Base-by-base conservation (phyloP, 2,329 filamentous ascomycete species). In the Leptographium lundbergii region DNA sequence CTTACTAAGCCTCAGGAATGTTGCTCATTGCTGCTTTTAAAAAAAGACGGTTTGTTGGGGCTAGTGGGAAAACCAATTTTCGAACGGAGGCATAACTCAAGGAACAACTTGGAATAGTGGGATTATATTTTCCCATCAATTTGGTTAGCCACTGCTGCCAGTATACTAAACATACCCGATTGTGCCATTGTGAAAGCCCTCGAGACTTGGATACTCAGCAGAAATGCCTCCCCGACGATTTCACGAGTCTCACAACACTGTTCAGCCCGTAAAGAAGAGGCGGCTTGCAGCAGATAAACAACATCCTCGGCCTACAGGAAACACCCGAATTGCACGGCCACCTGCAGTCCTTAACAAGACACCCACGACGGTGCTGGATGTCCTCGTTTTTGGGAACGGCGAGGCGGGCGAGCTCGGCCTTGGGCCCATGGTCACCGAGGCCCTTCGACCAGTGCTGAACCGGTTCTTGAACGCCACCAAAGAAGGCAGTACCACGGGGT, bases 401-500 rank as follows among this genome's bases (percentile, higher is more conserved):
- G 59, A 59, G 22, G 32, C 25, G 29, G 61, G 61, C 45, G 61
- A 63, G 56, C 58, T 63, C 9, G 61, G 61, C 2, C 54, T 63
- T n/a, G 61, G 61, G 24, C 55, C 59, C 3, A 11, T 6, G 1
- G 25, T 51, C 25, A 53, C 56, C 6, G 13, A 24, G 1, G 47
- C 56, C 13, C 24, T 27, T 6, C 50, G 51, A 3, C 61, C 61
- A 5, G 22, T 25, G 29, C 56, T 54, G 36, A 62, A 62, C 55
- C 50, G 39, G 11, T 57, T 52, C 45, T 51, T 62, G 6, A 29
- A 19, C 10, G 45, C 39, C 32, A 14, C 14, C 32, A 11, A 13
- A 11, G 19, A 24, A 27, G 32, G n/a, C n/a, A 25, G 53, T 11
- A 11, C 13, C 6, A 32, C 24, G 7, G 19, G 25, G 25, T 50